Percentiles rank a stretch among this genome's conserved stretches.
These are phyloP conservation scores for Cyclocybe cylindracea DNA, from an alignment of 768 basidiomycete species.

Conservation along the genomic window DNA sequence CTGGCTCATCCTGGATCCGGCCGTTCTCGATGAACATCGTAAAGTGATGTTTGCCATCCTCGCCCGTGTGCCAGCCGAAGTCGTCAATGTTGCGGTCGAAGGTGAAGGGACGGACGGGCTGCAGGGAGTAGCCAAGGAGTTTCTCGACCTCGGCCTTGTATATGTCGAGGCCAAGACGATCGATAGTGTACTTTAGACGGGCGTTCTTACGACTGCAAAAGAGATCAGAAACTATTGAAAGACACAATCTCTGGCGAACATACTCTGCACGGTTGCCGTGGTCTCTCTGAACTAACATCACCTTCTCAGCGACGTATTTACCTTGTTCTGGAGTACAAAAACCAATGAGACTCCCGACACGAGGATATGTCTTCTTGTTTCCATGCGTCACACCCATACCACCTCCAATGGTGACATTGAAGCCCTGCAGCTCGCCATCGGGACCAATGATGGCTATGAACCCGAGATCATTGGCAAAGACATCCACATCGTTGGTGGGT, in stretches of 20 bases:
- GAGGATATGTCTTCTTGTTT: slow-evolving; percentile 98
- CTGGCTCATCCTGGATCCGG: slow-evolving; percentile 93
- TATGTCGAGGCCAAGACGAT: slow-evolving; percentile 85
- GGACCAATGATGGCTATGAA: slow-evolving; percentile 91
- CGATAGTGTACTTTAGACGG: slow-evolving; percentile 95
- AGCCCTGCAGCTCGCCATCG: slow-evolving; percentile 79
- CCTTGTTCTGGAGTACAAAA: slow-evolving; percentile 92
- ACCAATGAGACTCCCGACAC: slow-evolving; percentile 83
- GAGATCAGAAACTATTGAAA: background rate
- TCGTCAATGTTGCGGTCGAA: slow-evolving; percentile 93
- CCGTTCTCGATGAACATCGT: slow-evolving; percentile 97
- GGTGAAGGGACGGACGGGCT: slow-evolving; percentile 70
- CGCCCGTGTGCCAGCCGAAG: slow-evolving; percentile 89
- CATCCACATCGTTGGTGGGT: slow-evolving; percentile 94
- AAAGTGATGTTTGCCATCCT: slow-evolving; percentile 89
- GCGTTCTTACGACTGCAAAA: slow-evolving; percentile 71
- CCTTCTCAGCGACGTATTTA: slow-evolving; percentile 82
- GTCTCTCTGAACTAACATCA: slow-evolving; percentile 93
- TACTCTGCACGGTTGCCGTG: slow-evolving; percentile 94
- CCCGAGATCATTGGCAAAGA: slow-evolving; percentile 94
- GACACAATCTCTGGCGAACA: slow-evolving; percentile 29
- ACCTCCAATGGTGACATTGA: slow-evolving; percentile 93
- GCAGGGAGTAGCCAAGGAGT: slow-evolving; percentile 77
- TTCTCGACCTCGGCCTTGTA: slow-evolving; percentile 93
- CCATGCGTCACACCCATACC: slow-evolving; percentile 99